Evolutionary conservation across 208 protist genomes (phyloP).

Genomic region (Wallacemonas sp.): DNA sequence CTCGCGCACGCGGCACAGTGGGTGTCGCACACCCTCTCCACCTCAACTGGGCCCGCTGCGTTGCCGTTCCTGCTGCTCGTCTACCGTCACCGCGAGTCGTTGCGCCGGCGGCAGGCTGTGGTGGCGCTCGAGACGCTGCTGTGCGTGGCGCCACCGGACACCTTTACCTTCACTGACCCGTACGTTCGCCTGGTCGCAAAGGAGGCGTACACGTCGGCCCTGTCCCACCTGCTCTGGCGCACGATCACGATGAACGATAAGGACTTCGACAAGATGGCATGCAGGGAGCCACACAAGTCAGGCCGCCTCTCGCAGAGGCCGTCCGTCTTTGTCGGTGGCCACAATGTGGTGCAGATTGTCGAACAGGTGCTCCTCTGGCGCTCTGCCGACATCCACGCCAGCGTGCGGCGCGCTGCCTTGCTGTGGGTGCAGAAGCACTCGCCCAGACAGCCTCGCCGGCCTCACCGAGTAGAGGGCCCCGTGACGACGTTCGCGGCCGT

Average conservation of each 20-base stretch:
- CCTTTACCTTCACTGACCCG: neutral
- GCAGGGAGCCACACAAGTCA: too few species aligned
- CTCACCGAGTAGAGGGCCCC: neutral
- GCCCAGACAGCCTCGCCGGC: neutral
- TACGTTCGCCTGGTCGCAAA: neutral
- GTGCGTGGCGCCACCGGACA: conserved; percentile 9
- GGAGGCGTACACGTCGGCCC: conserved; percentile 7
- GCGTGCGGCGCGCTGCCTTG: conserved; percentile 12
- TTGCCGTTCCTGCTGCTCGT: conserved; percentile 16
- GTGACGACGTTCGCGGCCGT: neutral
- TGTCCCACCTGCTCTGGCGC: conserved; percentile 23
- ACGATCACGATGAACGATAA: conserved; percentile 11
- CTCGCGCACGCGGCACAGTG: neutral
- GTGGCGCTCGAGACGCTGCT: conserved; percentile 26
- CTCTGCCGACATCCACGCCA: neutral
- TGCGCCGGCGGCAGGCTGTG: conserved; percentile 18
- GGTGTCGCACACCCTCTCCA: neutral
- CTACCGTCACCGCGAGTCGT: conserved; percentile 22
- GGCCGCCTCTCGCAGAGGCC: neutral
- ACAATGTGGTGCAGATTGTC: conserved; percentile 1
- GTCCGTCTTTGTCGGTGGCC: neutral
- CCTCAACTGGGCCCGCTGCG: conserved; percentile 1
- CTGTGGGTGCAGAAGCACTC: conserved; percentile 12
- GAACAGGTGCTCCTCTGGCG: conserved; percentile 16
- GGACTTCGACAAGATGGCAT: neutral